A percentile compares a stretch with the other conserved stretches of the same genome.
These are phyloP conservation scores for Xylaria sp. DNA, from an alignment of 2,329 filamentous ascomycete genomes.

Conservation along the genomic window DNA sequence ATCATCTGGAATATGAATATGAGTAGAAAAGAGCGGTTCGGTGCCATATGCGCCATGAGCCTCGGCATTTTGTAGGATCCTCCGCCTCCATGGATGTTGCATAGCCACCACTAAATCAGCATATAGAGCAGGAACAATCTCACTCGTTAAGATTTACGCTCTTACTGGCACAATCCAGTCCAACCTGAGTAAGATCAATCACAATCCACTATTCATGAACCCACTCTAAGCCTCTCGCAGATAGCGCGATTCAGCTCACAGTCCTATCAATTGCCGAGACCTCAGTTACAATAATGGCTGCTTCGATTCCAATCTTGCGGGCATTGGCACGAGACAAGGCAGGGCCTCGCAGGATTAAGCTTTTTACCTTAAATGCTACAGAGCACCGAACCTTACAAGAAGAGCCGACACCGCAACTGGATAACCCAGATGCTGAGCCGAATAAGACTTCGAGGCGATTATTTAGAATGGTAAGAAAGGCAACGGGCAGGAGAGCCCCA, in stretches of 20 bases:
- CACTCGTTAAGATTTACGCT: constrained; percentile 48
- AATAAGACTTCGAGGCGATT: constrained; percentile 12
- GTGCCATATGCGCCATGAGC: constrained; percentile 56
- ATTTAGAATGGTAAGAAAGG: constrained; percentile 16
- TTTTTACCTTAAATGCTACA: constrained; percentile 34
- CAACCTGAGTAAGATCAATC: constrained; percentile 28
- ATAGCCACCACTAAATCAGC: neutral
- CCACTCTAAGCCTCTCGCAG: neutral
- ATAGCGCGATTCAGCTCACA: constrained; percentile 33
- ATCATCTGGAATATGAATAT: constrained; percentile 55
- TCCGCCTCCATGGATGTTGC: neutral
- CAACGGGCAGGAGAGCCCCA: constrained; percentile 12
- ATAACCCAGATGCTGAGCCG: neutral
- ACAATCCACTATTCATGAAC: neutral
- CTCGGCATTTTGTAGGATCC: constrained; percentile 54
- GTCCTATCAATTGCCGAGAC: constrained; percentile 43
- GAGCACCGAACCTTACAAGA: constrained; percentile 30
- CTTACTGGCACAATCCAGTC: constrained; percentile 33
- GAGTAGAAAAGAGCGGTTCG: constrained; percentile 54
- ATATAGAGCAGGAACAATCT: constrained; percentile 48
- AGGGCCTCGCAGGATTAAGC: constrained; percentile 13
- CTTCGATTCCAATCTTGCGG: constrained; percentile 48
- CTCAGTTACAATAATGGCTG: constrained; percentile 48
- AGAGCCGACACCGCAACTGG: constrained; percentile 1
- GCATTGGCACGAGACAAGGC: constrained; percentile 40